Percentiles rank a stretch among this genome's conserved stretches.
Conservation (phyloP, 169 alveolate species). For the Plasmodium gallinaceum region DNA sequence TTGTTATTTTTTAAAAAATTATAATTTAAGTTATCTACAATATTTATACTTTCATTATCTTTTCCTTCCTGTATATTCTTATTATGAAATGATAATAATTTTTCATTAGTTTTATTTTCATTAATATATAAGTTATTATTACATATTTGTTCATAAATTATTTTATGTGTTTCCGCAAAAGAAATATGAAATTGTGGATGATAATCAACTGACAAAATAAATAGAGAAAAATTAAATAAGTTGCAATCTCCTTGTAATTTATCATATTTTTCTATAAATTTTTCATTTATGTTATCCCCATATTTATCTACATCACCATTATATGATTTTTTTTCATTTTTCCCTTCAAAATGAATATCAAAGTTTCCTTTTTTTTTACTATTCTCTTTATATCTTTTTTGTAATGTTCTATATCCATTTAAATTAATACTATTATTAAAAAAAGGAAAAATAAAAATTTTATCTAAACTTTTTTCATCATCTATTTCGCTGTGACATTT, state of each 20-base stretch:
- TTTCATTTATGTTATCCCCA: background rate
- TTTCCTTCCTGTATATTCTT: background rate
- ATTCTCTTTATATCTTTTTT: background rate
- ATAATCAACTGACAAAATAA: slow-evolving; percentile 48
- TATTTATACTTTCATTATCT: background rate
- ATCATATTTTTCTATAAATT: background rate
- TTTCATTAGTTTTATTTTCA: background rate
- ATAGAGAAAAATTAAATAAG: slow-evolving; percentile 12
- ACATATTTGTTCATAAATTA: slow-evolving; percentile 25
- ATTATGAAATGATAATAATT: background rate
- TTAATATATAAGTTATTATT: background rate
- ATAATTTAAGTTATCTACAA: background rate
- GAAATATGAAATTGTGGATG: slow-evolving; percentile 61
- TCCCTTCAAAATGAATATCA: background rate
- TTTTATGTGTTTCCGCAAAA: slow-evolving; percentile 65
- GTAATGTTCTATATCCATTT: background rate
- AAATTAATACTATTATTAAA: background rate
- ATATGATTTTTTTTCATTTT: background rate
- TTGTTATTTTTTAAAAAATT: slow-evolving; percentile 19
- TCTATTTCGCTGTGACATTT: slow-evolving; percentile 50
- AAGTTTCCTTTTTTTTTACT: background rate
- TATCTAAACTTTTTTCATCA: slow-evolving; percentile 17
- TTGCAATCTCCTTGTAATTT: background rate
- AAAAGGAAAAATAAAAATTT: slow-evolving; percentile 46
- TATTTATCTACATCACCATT: background rate